Percentiles rank a stretch among this genome's conserved stretches.
Conservation (phyloP, 2,329 filamentous ascomycete genomes). For the Apiospora kogelbergensis region DNA sequence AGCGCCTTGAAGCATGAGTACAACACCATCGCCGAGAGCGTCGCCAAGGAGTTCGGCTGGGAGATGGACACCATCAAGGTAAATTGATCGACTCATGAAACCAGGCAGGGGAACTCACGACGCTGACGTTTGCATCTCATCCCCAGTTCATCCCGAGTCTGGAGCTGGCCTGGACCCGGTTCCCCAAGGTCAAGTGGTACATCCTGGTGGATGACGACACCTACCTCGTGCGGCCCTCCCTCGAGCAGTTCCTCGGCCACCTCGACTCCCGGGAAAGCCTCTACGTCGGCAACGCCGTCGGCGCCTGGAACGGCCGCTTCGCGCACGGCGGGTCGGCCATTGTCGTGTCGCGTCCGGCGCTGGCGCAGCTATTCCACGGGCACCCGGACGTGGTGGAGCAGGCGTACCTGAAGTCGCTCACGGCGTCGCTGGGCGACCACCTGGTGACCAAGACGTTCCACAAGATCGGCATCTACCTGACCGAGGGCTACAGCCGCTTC, state of each 20-base stretch:
- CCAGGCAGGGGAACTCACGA: background rate
- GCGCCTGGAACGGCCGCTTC: conserved; percentile 9
- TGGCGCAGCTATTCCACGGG: background rate
- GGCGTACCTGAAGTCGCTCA: background rate
- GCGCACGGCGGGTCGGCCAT: conserved; percentile 6
- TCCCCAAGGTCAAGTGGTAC: conserved; percentile 7
- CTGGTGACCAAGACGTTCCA: conserved; percentile 2
- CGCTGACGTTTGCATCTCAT: background rate
- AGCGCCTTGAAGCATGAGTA: conserved; percentile 4
- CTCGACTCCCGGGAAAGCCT: background rate
- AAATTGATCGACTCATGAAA: background rate
- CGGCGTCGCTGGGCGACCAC: background rate
- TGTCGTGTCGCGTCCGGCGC: background rate
- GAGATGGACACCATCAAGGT: conserved; percentile 12
- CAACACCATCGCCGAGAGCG: background rate
- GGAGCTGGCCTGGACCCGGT: background rate
- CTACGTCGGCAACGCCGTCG: conserved; percentile 6
- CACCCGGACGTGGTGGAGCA: background rate
- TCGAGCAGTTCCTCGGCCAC: conserved; percentile 8
- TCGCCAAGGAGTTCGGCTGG: conserved; percentile 7
- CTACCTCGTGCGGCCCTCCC: conserved; percentile 6
- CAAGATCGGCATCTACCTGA: background rate
- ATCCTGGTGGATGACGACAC: conserved; percentile 8
- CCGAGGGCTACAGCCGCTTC: conserved; percentile 5
- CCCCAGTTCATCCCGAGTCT: conserved; percentile 6